A percentile compares a stretch with the other conserved stretches of the same genome.
phyloP scores from a whole-genome alignment of 805 yeast genomes.

The Candida jianshihensis region DNA sequence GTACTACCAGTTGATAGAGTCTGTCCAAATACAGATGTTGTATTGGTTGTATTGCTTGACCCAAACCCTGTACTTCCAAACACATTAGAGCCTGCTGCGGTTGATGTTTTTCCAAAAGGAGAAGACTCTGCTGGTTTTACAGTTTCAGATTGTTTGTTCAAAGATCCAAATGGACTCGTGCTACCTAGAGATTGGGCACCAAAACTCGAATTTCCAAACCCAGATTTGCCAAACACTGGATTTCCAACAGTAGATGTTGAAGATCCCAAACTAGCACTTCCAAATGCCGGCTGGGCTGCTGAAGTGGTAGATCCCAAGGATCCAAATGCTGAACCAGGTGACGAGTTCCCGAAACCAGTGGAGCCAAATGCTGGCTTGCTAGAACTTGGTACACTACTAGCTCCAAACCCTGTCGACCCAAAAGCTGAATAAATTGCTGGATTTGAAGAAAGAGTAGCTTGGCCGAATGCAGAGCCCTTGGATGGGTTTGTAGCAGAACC shows the following conservation, averaged over 20 bases:
- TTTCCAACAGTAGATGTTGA: slow-evolving; percentile 9
- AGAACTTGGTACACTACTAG: slow-evolving; percentile 6
- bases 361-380: slow-evolving; percentile 2
- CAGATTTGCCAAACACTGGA: slow-evolving; percentile 7
- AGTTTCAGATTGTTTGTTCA: no score
- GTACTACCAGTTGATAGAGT: slow-evolving; percentile 3
- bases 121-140: no score
- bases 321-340: slow-evolving; percentile 12
- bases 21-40: slow-evolving; percentile 15
- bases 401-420: slow-evolving; percentile 18
- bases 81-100: not conserved
- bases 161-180: not conserved
- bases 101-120: slow-evolving; percentile 1
- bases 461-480: no score
- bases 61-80: slow-evolving; percentile 4
- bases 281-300: slow-evolving; percentile 13
- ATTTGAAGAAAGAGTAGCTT: slow-evolving; percentile 6
- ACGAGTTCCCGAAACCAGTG: slow-evolving; percentile 2
- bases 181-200: no score
- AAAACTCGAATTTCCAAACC: no score
- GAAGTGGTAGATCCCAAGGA: slow-evolving; percentile 1
- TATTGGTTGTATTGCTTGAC: slow-evolving; percentile 4
- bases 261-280: slow-evolving; percentile 14
- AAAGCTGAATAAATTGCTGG: not conserved
- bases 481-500: slow-evolving; percentile 10